Base-by-base conservation (phyloP, 371 early-diverging fungal species). In the Syncephalis fuscata region DNA sequence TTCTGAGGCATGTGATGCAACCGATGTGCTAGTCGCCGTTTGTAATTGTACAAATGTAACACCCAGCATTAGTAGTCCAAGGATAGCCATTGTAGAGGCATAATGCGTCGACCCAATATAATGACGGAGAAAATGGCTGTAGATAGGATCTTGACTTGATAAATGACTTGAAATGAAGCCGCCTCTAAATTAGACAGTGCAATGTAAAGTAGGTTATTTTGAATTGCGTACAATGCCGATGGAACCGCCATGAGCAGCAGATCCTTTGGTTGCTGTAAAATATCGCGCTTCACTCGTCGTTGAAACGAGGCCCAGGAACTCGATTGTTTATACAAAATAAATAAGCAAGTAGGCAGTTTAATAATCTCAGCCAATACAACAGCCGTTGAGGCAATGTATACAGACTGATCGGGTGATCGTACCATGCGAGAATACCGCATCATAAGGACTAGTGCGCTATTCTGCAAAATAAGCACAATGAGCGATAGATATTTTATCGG, bases 111-210 rank as follows among this genome's bases (percentile, higher is more conserved):
- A 24, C 72, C 71, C 27, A 95, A 70, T 51, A 95, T 62, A 20
- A 70, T 45, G 3, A 93, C 89, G 9, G 87, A 82, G 51, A 86
- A 92, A 21, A 95, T 53, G 2, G 96, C 96, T 0, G 96, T 93
- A 1, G 94, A 87, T 42, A 95, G 68, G 53, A 92, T 92, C 66
- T 95, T 95, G 67, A 95, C 69, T 58, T 95, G 96, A 58, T 93
- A 93, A 8, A 88, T 88, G 39, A 93, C 90, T 63, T 92, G 92
- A 58, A 92, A 93, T 4, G 91, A 88, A 1, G 93, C 91, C 0
- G 93, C 90, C 53, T 92, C 92, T 38, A 95, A n/a, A 42, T 77
- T 71, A 26, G 82, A 71, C 16, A 88, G 74, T 0, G 96, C 90
- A 2, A 87, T 64, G 57, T 89, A 95, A 37, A 89, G 82, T 48